Evolutionary conservation across 106 monocot genomes (phyloP).

Genomic region (Allium cepa): DNA sequence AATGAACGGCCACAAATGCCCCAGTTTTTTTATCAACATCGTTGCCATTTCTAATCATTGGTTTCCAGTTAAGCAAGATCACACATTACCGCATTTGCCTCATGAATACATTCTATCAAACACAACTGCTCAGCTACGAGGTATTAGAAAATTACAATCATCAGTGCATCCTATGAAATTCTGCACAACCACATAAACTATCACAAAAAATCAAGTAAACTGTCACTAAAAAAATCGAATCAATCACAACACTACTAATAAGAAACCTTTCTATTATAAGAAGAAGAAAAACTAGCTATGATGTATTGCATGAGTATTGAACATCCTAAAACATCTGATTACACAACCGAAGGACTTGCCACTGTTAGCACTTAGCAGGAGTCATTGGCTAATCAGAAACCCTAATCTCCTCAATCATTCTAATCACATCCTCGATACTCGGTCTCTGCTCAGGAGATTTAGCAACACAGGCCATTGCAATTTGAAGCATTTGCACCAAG

Average conservation of each 20-base stretch:
- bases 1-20: no score
- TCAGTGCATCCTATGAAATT: not conserved
- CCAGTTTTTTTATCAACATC: no score
- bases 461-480: conserved; percentile 79
- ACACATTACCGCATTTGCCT: no score
- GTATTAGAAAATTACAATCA: conserved; percentile 8
- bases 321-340: not conserved
- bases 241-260: not conserved
- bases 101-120: no score
- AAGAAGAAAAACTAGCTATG: no score
- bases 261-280: no score
- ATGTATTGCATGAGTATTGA: not conserved
- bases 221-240: not conserved
- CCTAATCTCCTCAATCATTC: conserved; percentile 60
- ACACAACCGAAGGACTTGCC: not conserved
- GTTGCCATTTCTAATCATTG: no score
- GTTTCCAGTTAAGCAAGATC: no score
- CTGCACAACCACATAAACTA: not conserved
- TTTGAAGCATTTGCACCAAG: conserved; percentile 81
- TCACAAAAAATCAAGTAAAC: not conserved
- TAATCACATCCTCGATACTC: conserved; percentile 53
- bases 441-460: conserved; percentile 58
- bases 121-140: no score
- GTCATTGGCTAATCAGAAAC: not conserved
- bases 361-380: not conserved